Conservation (phyloP, 768 basidiomycete genomes). For the Trichaptum fuscoviolaceum region DNA sequence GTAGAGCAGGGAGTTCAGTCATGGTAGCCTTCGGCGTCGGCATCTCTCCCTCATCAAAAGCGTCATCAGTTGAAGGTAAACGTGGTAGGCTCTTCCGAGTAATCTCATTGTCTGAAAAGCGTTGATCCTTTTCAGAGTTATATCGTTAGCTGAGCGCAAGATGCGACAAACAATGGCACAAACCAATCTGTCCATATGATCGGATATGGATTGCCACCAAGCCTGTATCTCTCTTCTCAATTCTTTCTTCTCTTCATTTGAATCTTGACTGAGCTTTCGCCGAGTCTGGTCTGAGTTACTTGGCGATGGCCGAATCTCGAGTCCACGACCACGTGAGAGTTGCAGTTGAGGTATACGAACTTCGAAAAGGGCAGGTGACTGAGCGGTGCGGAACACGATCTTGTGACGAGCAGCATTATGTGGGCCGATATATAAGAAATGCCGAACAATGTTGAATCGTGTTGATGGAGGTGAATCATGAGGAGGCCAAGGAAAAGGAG, state of each 20-base stretch:
- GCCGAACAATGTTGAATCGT: slow-evolving; percentile 33
- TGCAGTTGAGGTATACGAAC: slow-evolving; percentile 56
- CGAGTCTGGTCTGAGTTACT: not conserved
- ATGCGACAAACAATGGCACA: too few species aligned
- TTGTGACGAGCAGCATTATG: slow-evolving; percentile 14
- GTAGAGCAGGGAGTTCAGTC: slow-evolving; percentile 10
- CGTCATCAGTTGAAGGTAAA: slow-evolving; percentile 52
- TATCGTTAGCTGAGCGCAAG: not conserved
- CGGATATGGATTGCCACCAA: slow-evolving; percentile 64
- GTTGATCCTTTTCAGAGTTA: slow-evolving; percentile 35
- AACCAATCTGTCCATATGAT: slow-evolving; percentile 57
- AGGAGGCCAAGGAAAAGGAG: slow-evolving; percentile 15
- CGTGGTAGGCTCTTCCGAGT: slow-evolving; percentile 51
- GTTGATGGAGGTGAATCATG: slow-evolving; percentile 21
- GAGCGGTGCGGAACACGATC: slow-evolving; percentile 42
- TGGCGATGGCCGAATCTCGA: slow-evolving; percentile 14
- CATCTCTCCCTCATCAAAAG: slow-evolving; percentile 32
- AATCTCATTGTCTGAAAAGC: slow-evolving; percentile 20
- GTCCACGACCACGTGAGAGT: slow-evolving; percentile 31
- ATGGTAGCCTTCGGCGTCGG: slow-evolving; percentile 17
- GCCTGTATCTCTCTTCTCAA: slow-evolving; percentile 55
- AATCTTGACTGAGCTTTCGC: slow-evolving; percentile 12
- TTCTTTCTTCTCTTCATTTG: slow-evolving; percentile 38
- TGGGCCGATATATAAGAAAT: slow-evolving; percentile 30
- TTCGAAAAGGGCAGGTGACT: slow-evolving; percentile 55